Conservation (phyloP, 2,329 filamentous ascomycete species). For the Penicillium brevicompactum region DNA sequence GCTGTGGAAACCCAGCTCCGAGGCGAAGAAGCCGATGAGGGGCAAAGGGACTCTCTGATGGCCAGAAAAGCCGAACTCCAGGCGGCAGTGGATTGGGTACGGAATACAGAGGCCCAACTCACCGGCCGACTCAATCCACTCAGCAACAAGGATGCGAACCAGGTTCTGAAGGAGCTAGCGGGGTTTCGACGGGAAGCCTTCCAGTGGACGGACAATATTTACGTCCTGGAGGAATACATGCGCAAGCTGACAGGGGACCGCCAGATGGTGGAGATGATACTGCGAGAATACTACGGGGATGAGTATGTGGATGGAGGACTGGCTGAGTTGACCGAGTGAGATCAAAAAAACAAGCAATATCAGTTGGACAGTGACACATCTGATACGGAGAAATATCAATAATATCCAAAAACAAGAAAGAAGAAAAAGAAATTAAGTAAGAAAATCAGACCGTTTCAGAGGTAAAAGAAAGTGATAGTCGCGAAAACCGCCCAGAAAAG, state of each 20-base stretch:
- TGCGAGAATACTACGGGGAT: slow-evolving; percentile 53
- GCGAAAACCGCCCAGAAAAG: slow-evolving; percentile 19
- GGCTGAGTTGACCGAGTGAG: slow-evolving; percentile 36
- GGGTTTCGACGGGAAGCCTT: slow-evolving; percentile 35
- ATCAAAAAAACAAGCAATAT: not conserved
- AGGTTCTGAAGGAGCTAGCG: slow-evolving; percentile 37
- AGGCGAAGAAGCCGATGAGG: slow-evolving; percentile 22
- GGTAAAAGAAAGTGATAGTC: slow-evolving; percentile 8
- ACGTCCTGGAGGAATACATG: slow-evolving; percentile 45
- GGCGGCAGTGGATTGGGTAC: slow-evolving; percentile 36
- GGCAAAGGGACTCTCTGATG: slow-evolving; percentile 23
- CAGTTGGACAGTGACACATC: not conserved
- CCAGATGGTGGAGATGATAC: slow-evolving; percentile 46
- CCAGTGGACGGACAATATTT: slow-evolving; percentile 50
- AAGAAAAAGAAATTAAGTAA: not conserved
- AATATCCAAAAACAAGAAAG: not conserved
- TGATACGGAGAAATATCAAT: not conserved
- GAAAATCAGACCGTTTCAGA: too few relatives aligned
- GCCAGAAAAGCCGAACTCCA: slow-evolving; percentile 25
- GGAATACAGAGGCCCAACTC: slow-evolving; percentile 36
- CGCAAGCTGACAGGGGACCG: slow-evolving; percentile 45
- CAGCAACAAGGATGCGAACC: slow-evolving; percentile 35
- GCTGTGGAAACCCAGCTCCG: slow-evolving; percentile 39
- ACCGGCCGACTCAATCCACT: slow-evolving; percentile 25
- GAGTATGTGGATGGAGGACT: slow-evolving; percentile 59